Percentiles rank a stretch among this genome's conserved stretches.
phyloP scores from a whole-genome alignment of 257 asterid species.

The Lavandula angustifolia region DNA sequence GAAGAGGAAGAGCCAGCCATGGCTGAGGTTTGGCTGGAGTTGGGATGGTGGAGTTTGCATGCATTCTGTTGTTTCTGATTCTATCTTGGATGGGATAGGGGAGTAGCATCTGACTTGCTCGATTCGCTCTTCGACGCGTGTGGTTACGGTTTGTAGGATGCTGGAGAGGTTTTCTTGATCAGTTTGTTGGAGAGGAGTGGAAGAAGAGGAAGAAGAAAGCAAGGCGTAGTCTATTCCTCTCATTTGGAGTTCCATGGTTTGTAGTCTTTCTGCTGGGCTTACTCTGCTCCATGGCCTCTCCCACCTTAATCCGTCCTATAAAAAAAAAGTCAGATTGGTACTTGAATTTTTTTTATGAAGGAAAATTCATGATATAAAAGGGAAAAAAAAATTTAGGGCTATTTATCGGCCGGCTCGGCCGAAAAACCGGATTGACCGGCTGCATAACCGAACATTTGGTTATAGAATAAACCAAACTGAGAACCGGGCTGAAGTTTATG shows the following conservation, averaged over 20 bases:
- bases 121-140: constrained; percentile 40
- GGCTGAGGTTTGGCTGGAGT: constrained; percentile 26
- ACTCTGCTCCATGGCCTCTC: constrained; percentile 55
- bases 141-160: constrained; percentile 26
- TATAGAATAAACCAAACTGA: no score
- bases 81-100: constrained; percentile 35
- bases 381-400: no score
- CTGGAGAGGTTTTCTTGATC: constrained; percentile 37
- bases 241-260: constrained; percentile 48
- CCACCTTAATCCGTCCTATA: constrained; percentile 63
- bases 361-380: no score
- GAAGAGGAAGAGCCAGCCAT: constrained; percentile 48
- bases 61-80: constrained; percentile 29
- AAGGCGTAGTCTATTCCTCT: constrained; percentile 62
- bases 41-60: constrained; percentile 31
- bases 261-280: constrained; percentile 40
- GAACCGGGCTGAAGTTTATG: no score
- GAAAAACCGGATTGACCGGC: no score
- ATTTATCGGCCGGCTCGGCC: no score
- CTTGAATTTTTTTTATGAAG: no score
- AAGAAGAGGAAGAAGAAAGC: constrained; percentile 33
- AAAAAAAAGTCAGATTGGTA: background rate
- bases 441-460: no score
- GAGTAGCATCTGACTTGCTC: constrained; percentile 39
- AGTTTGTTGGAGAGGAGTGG: constrained; percentile 29